Evolutionary conservation across 2,329 filamentous ascomycete species (phyloP), one percentile per base, ranked within the genome.

Genomic region (Aspergillus sp.): DNA sequence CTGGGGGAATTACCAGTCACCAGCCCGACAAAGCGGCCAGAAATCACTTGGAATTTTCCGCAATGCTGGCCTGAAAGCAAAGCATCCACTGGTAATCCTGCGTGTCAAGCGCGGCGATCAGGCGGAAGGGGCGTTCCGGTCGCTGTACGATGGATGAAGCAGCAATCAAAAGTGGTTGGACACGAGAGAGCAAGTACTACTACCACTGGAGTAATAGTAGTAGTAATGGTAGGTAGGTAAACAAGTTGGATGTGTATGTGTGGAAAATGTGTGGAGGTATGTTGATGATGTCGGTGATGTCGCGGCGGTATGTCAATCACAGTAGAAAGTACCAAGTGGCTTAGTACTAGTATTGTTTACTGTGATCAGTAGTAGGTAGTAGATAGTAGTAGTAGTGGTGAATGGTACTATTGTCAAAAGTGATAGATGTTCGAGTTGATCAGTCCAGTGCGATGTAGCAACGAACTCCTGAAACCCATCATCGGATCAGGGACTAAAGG

Each of bases 41-140:
- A 59, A 59, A 59, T 50, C 25, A 50, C 54, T 62, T 61, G 58
- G 55, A 62, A 61, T 60, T 47, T 57, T 58, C 58, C 51, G 53
- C 45, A 43, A 60, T 60, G 52, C 57, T 59, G 56, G 59, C 45
- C 45, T 49, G 45, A 60, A 59, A 55, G 48, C 47, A 50, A 57
- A 58, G 60, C 56, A 50, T 51, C 57, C 60, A 62, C 57, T 57
- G 38, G 56, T 30, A 50, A 60, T 41, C 49, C 59, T 63, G 63
- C 61, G 57, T 63, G 65, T 66, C 62, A 66, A 67, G 48, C 56
- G 60, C 57, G 61, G 55, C 60, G 64, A 67, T 67, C 66, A 67
- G 66, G 64, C 66, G 64, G 66, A 67, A 63, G 63, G 51, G 62
- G 64, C 62, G 64, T 62, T 36, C 64, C 59, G 64, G 58, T 39